Base-by-base conservation (phyloP, 768 basidiomycete genomes). In the Kwoniella dendrophila region DNA sequence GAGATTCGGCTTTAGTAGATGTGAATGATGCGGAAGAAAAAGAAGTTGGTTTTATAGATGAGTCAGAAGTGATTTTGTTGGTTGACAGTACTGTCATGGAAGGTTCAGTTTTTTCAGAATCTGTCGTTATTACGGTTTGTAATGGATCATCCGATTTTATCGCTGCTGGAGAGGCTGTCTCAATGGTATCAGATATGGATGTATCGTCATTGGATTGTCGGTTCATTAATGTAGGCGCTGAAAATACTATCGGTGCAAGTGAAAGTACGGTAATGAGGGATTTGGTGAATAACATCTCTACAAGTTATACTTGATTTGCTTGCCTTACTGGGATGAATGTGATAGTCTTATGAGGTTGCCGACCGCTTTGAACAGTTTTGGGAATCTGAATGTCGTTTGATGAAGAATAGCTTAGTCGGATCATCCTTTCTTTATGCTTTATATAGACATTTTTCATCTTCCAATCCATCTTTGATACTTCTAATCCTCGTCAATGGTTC, bases 231-330 rank as follows among this genome's bases (percentile, higher is more conserved):
- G 30, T 45, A 3, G 55, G 55, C 3, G 55, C 55, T 0, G 55
- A 56, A 10, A 56, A 18, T 18, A 56, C 55, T 2, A 30, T 12
- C 4, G 55, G 29, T 16, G 43, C 47, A 4, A 36, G 24, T 38
- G 55, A 40, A 2, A 56, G 30, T 3, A 30, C 41, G 27, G 44
- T 22, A 40, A 56, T 6, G 30, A 51, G 0, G 30, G n/a, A 34
- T 33, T 41, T 47, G 55, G 38, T 56, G 43, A 47, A 33, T 22
- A 56, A 33, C 55, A 56, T 56, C 41, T 10, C 20, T 36, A 16
- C 8, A 36, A 16, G 7, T 36, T 36, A 7, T 8, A 36, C 34
- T 36, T 36, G 34, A 36, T 36, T 36, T 7, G 34, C 34, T 36
- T 16, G 34, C n/a, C n/a, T n/a, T n/a, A n/a, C n/a, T n/a, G n/a